Base-by-base conservation (phyloP, 106 monocot genomes). In the Xerophyta viscosa region DNA sequence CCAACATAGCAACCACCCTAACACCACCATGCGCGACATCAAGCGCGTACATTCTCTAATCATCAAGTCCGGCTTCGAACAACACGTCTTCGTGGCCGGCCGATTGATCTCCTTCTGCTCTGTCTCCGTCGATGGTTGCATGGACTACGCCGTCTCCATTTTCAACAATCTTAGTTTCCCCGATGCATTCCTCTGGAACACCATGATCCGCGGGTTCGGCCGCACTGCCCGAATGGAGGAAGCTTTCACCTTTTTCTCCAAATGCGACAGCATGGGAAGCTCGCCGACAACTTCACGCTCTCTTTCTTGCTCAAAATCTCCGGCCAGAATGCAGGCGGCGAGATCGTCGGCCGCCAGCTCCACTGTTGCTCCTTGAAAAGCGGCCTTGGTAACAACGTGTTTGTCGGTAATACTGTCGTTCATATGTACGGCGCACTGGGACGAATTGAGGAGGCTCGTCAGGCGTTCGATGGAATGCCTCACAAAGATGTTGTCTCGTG, bases 121-220 rank as follows among this genome's bases (percentile, higher is more conserved):
- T 29, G 73, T 64, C 13, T 77, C 77, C 2, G 58, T 55, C 8
- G 22, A 45, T 0, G 72, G 58, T 0, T 74, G 63, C 22, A 70
- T 81, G 48, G 77, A 62, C 27, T 59, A 71, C 44, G 86, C 81
- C 6, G 13, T 26, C 20, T 22, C 48, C 4, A 49, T 71, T 26
- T 86, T 86, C 41, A 22, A 45, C 7, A 60, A 48, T 29, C 27
- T 86, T 23, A 25, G 29, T 6, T 62, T 19, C 6, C 77, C 72
- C 0, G 86, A 81, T 46, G 73, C 51, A 0, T 86, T 81, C 66
- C 27, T 74, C 14, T 86, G 61, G 69, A 86, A 74, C 60, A 86
- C 86, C 24, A 73, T 81, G 66, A 86, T 81, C 11, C 56, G 81
- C 46, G 86, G 80, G 17, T 74, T 73, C 26, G 80, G 63, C 9